Percentiles rank a stretch among this genome's conserved stretches.
Conservation (phyloP, 306 rosid genomes). For the Cucurbita ficifolia region DNA sequence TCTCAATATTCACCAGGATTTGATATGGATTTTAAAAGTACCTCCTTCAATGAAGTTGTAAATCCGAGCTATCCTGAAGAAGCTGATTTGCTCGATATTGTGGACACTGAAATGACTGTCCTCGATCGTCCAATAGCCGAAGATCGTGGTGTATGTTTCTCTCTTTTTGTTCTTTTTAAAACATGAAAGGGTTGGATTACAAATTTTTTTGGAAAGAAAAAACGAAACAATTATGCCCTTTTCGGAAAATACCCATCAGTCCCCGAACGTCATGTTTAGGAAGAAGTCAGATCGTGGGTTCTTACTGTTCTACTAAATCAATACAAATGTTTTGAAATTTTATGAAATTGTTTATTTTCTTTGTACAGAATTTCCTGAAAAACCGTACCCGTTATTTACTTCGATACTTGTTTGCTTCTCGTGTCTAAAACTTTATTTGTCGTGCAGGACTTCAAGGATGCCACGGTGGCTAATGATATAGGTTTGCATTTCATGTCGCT, state of each 20-base stretch:
- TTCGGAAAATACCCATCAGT: not conserved
- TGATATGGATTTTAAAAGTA: constrained; percentile 32
- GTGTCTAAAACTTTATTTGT: constrained; percentile 19
- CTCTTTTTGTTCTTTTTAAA: not conserved
- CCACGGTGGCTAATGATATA: constrained; percentile 42
- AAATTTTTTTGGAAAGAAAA: not conserved
- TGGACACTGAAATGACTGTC: constrained; percentile 25
- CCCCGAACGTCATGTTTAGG: not conserved
- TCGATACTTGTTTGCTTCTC: not conserved
- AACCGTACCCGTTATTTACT: not conserved
- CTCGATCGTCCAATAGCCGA: constrained; percentile 24
- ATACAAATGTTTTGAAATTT: not conserved
- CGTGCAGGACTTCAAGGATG: constrained; percentile 54
- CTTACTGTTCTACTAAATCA: not conserved
- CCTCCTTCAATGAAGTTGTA: constrained; percentile 27
- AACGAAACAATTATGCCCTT: too few relatives aligned
- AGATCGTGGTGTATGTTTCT: constrained; percentile 45
- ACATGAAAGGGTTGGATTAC: not conserved
- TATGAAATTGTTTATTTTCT: not conserved
- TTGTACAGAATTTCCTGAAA: not conserved
- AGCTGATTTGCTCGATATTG: constrained; percentile 24
- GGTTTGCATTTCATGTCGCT: constrained; percentile 31
- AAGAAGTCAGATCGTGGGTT: not conserved
- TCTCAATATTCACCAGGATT: constrained; percentile 22
- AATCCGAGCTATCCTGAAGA: constrained; percentile 32